Conservation (phyloP, 345 rosid species). For the Eucalyptus curtisii region DNA sequence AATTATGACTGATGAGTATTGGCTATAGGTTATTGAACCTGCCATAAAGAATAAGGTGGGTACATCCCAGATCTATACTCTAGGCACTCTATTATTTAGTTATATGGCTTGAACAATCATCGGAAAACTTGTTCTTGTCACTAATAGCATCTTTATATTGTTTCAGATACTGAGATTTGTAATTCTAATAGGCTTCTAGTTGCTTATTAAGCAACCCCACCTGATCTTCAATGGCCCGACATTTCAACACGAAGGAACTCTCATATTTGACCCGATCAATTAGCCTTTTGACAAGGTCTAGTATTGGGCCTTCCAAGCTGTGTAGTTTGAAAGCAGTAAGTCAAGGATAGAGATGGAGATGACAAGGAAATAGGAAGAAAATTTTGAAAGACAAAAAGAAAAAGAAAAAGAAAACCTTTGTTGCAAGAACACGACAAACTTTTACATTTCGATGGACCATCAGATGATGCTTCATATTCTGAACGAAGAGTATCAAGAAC, state of each 20-base stretch:
- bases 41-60: no score
- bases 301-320: slow-evolving; percentile 88
- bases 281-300: slow-evolving; percentile 69
- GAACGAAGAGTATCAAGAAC: slow-evolving; percentile 67
- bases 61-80: no score
- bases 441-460: slow-evolving; percentile 60
- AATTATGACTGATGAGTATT: no score
- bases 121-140: no score
- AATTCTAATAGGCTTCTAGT: no score
- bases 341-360: not conserved
- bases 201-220: slow-evolving; percentile 62
- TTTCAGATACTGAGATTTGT: no score
- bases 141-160: no score
- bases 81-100: no score
- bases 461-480: slow-evolving; percentile 61
- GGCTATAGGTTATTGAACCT: no score
- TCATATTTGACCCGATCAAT: slow-evolving; percentile 71
- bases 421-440: slow-evolving; percentile 66
- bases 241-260: slow-evolving; percentile 63
- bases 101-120: no score
- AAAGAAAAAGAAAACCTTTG: slow-evolving; percentile 36
- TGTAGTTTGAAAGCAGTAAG: not conserved
- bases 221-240: slow-evolving; percentile 75
- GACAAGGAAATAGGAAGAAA: not conserved
- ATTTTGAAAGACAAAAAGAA: not conserved